phyloP scores from a whole-genome alignment of 2,329 filamentous ascomycete genomes.

The Aspergillus felis region DNA sequence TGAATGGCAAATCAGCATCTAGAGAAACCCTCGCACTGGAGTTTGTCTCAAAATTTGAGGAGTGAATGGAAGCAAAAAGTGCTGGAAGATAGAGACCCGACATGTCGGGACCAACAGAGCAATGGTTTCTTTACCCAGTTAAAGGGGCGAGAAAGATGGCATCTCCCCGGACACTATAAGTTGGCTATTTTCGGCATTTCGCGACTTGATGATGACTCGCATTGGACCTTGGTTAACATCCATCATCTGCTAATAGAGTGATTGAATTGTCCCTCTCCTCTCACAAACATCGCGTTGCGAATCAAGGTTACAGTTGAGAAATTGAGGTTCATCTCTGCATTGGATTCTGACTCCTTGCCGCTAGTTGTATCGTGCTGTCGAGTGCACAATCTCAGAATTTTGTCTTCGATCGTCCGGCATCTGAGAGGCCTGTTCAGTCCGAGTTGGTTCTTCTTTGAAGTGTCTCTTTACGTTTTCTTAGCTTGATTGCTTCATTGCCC shows the following conservation, averaged over 20 bases:
- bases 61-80: not conserved
- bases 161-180: not conserved
- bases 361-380: not conserved
- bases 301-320: not conserved
- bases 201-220: not conserved
- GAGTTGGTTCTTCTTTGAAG: not conserved
- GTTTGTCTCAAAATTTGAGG: not conserved
- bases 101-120: not conserved
- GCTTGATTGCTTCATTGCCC: not conserved
- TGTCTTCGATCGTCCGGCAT: not conserved
- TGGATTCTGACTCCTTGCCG: not conserved
- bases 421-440: not conserved
- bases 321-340: not conserved
- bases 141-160: not conserved
- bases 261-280: not conserved
- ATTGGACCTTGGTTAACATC: not conserved
- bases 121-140: not conserved
- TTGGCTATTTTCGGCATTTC: not conserved
- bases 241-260: not conserved
- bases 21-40: not conserved
- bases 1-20: constrained; percentile 9
- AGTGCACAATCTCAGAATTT: not conserved
- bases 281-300: not conserved
- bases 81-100: not conserved
- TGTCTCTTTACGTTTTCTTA: not conserved